These are phyloP conservation scores for Puccinia hordei DNA, from an alignment of 1,284 basidiomycete genomes.

Conservation along the genomic window DNA sequence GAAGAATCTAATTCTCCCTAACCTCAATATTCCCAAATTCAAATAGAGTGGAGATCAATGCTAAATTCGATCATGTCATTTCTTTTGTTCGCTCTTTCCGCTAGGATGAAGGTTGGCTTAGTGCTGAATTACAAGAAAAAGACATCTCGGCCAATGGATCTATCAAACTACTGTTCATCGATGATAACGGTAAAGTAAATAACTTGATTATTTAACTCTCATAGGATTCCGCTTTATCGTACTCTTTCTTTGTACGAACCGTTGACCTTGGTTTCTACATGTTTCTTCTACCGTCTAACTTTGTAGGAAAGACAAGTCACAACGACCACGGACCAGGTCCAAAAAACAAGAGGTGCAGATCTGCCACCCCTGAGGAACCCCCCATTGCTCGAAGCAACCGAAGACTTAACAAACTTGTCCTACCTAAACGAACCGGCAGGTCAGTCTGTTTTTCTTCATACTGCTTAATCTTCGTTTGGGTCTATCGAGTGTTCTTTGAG, in stretches of 20 bases:
- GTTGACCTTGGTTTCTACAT: neutral
- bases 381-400: conserved; percentile 90
- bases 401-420: conserved; percentile 95
- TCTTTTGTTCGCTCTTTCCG: too few relatives aligned
- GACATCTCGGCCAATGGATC: conserved; percentile 63
- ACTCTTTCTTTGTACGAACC: conserved; percentile 3
- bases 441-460: conserved; percentile 60
- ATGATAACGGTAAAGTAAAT: conserved; percentile 80
- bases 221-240: neutral
- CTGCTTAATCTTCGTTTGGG: conserved; percentile 16
- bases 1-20: neutral
- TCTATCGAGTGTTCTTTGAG: neutral
- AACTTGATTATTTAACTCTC: conserved; percentile 51
- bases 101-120: conserved; percentile 80
- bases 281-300: neutral
- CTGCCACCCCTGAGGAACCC: conserved; percentile 95
- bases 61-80: neutral
- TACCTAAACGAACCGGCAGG: conserved; percentile 98
- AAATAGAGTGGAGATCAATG: neutral
- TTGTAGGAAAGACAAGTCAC: conserved; percentile 72
- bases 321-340: conserved; percentile 68
- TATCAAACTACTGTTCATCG: conserved; percentile 76
- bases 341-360: conserved; percentile 69
- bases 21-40: neutral
- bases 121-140: conserved; percentile 72